Base-by-base conservation (phyloP, 495 filamentous ascomycete species). In the Cudoniella acicularis region DNA sequence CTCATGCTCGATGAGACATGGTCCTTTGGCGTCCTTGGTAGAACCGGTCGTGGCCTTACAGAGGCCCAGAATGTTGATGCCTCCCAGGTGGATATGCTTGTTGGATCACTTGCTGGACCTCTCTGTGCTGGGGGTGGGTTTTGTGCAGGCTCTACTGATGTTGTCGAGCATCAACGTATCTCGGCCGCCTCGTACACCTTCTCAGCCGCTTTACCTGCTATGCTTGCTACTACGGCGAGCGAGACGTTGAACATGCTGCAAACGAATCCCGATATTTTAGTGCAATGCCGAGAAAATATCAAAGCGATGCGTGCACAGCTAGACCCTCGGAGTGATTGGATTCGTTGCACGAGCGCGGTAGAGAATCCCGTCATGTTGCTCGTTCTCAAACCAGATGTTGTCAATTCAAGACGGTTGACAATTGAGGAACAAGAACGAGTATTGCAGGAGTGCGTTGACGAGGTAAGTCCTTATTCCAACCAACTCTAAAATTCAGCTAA, bases 21-120 rank as follows among this genome's bases (percentile, higher is more conserved):
- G 84, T 96, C 91, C 2, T 98, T 96, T 70, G 95, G 92, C 54
- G 88, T 96, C 20, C 83, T 98, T 18, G 94, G 94, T 21, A 80
- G 91, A 49, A 96, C 89, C 40, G 95, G 95, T 26, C 84, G 91
- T 40, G 94, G 94, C 52, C 75, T 97, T 23, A 98, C 94, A 1
- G 95, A 98, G 69, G 89, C 92, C 22, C 93, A 96, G 63, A 96
- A 97, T 64, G 92, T 98, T 16, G 95, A 98, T 72, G 85, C 91
- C 0, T 81, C 83, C 0, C 85, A 91, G 52, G 86, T 98, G 49
- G 94, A 98, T 71, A 96, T 98, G 90, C 92, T 98, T 52, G 80
- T 97, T 59, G 95, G 95, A 30, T 95, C 92, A 49, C 82, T 98
- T 26, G 87, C 94, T 11, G 91, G 95, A 25, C 87, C 91, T 17